A percentile compares a stretch with the other conserved stretches of the same genome.
Evolutionary conservation across 148 eudicot species (phyloP).

Genomic region (Cornus suecica): DNA sequence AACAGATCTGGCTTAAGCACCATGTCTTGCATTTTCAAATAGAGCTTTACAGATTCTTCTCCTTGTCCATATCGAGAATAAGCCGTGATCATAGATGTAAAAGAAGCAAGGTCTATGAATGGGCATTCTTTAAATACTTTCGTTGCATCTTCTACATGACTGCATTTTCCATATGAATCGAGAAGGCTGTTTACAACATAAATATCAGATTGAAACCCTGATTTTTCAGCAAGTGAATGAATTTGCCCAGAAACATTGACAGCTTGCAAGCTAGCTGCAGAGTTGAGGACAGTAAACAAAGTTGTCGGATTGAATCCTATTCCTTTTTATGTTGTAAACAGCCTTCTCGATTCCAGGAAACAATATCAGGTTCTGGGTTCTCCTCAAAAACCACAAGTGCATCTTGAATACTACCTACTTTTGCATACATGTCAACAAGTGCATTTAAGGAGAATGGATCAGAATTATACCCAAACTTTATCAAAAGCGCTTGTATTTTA

Average conservation of each 20-base stretch:
- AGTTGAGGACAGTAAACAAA: conserved; percentile 50
- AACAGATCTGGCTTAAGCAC: conserved; percentile 56
- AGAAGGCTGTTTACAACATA: conserved; percentile 60
- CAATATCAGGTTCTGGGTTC: conserved; percentile 50
- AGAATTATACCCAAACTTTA: conserved; percentile 56
- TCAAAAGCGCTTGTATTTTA: conserved; percentile 51
- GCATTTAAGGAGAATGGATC: conserved; percentile 51
- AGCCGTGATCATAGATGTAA: conserved; percentile 50
- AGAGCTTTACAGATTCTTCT: conserved; percentile 66
- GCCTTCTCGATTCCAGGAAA: conserved; percentile 86
- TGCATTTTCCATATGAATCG: conserved; percentile 65
- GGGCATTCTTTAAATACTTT: conserved; percentile 46
- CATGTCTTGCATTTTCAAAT: conserved; percentile 38
- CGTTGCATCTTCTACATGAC: conserved; percentile 35
- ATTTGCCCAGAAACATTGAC: conserved; percentile 35
- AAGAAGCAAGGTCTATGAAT: conserved; percentile 19
- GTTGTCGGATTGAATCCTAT: conserved; percentile 57
- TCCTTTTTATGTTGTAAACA: no score
- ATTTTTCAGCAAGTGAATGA: conserved; percentile 48
- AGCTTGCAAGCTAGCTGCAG: conserved; percentile 39
- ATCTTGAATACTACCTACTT: not conserved
- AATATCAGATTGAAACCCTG: conserved; percentile 46
- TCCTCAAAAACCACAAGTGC: conserved; percentile 7
- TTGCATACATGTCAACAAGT: not conserved
- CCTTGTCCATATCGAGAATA: conserved; percentile 73